Evolutionary conservation across 106 monocot species (phyloP).

Genomic region (Acorus gramineus): DNA sequence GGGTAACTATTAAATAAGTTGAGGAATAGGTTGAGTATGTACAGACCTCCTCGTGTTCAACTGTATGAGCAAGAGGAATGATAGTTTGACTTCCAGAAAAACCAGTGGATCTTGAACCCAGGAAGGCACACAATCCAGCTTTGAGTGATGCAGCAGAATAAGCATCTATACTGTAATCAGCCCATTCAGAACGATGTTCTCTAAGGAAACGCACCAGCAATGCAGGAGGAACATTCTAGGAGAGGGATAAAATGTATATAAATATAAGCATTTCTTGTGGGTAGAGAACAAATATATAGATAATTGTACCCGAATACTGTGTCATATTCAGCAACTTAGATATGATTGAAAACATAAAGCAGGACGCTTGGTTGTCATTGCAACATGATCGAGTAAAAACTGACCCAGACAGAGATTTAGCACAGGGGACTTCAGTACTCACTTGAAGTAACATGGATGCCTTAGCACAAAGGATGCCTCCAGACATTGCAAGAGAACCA

Average conservation of each 20-base stretch:
- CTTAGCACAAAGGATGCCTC: slow-evolving; percentile 82
- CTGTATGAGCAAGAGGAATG: slow-evolving; percentile 75
- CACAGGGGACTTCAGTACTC: no score
- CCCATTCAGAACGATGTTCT: slow-evolving; percentile 95
- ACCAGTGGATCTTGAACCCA: slow-evolving; percentile 31
- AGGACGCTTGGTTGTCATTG: no score
- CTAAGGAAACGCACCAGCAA: slow-evolving; percentile 72
- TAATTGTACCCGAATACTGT: no score
- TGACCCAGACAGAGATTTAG: no score
- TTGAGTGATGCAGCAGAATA: slow-evolving; percentile 62
- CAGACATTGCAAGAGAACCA: slow-evolving; percentile 20
- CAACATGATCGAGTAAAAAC: no score
- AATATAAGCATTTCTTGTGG: no score
- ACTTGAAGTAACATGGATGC: slow-evolving; percentile 96
- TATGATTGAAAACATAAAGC: no score
- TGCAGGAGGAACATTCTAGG: slow-evolving; percentile 71
- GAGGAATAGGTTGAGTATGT: no score
- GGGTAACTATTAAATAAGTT: no score
- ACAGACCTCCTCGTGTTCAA: slow-evolving; percentile 83
- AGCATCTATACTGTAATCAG: slow-evolving; percentile 75
- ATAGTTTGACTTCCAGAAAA: slow-evolving; percentile 81
- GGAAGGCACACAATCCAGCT: slow-evolving; percentile 37
- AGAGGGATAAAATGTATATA: slow-evolving; percentile 4
- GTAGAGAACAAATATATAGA: no score
- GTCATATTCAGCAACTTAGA: no score